Conservation (phyloP, 768 basidiomycete genomes). For the Nidularia sp. region DNA sequence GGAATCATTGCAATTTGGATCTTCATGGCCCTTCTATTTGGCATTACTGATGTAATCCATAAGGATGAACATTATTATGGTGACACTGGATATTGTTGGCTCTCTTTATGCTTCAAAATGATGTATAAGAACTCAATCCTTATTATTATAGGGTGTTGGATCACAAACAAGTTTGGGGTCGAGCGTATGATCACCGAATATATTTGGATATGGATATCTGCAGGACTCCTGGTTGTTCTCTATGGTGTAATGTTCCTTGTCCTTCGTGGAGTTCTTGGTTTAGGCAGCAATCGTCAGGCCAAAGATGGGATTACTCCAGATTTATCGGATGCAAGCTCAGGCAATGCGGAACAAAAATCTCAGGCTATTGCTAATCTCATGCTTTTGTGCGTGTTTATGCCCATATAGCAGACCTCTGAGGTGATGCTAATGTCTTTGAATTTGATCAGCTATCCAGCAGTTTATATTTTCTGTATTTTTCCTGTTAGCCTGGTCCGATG, state of each 20-base stretch:
- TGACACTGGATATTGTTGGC: conserved; percentile 25
- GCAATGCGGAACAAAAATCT: conserved; percentile 8
- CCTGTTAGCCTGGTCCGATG: conserved; percentile 15
- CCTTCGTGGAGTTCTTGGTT: conserved; percentile 21
- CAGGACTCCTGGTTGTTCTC: conserved; percentile 27
- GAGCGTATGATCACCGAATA: conserved; percentile 38
- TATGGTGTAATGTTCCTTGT: conserved; percentile 36
- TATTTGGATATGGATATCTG: conserved; percentile 41
- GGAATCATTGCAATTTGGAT: conserved; percentile 29
- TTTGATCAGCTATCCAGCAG: conserved; percentile 31
- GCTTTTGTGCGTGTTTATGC: conserved; percentile 27
- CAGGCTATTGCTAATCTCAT: conserved; percentile 26
- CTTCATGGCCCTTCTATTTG: conserved; percentile 24
- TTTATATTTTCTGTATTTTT: conserved; percentile 27
- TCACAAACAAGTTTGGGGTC: conserved; percentile 18
- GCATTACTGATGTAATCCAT: conserved; percentile 22
- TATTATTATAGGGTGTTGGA: conserved; percentile 39
- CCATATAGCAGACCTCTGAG: background rate
- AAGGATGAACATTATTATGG: conserved; percentile 25
- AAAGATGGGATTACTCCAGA: conserved; percentile 11
- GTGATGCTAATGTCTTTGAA: background rate
- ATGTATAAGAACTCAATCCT: background rate
- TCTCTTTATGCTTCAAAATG: background rate
- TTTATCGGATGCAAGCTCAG: background rate
- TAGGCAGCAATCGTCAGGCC: conserved; percentile 4